Conservation (phyloP, 352 stramenopile genomes). For the Phytopythium ostracodes region DNA sequence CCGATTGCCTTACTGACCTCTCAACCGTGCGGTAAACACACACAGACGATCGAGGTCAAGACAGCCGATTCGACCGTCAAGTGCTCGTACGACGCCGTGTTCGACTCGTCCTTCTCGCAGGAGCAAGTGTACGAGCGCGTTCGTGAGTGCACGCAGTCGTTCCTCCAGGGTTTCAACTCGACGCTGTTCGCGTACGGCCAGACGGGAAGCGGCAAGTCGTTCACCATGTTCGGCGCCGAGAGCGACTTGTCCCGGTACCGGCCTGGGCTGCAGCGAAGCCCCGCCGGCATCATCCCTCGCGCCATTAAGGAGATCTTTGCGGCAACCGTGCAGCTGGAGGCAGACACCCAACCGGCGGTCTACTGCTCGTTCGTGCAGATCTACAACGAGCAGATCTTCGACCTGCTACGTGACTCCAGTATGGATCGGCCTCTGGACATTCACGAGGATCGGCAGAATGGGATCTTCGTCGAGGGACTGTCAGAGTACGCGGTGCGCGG, state of each 20-base stretch:
- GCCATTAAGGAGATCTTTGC: slow-evolving; percentile 88
- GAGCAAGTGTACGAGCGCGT: slow-evolving; percentile 82
- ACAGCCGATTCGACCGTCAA: slow-evolving; percentile 69
- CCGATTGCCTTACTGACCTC: neutral
- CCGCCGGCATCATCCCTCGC: slow-evolving; percentile 85
- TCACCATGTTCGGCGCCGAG: slow-evolving; percentile 85
- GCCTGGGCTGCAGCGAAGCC: slow-evolving; percentile 72
- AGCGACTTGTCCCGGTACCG: slow-evolving; percentile 64
- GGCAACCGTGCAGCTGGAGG: slow-evolving; percentile 55
- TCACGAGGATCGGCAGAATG: slow-evolving; percentile 79
- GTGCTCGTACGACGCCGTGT: slow-evolving; percentile 79
- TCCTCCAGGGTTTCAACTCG: slow-evolving; percentile 80
- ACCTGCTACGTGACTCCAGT: slow-evolving; percentile 79
- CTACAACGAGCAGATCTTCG: slow-evolving; percentile 92
- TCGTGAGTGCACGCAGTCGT: slow-evolving; percentile 70
- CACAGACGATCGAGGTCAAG: slow-evolving; percentile 75
- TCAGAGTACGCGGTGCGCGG: slow-evolving; percentile 88
- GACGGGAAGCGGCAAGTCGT: slow-evolving; percentile 83
- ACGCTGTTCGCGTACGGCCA: slow-evolving; percentile 85
- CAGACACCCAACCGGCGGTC: slow-evolving; percentile 34
- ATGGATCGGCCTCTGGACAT: slow-evolving; percentile 80
- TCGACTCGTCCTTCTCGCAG: slow-evolving; percentile 65
- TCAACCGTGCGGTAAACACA: neutral
- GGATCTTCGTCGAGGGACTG: slow-evolving; percentile 90
- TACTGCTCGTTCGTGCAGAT: slow-evolving; percentile 89